Evolutionary conservation across 1,284 basidiomycete genomes (phyloP).

Genomic region (Sanghuangporus sanghuang): DNA sequence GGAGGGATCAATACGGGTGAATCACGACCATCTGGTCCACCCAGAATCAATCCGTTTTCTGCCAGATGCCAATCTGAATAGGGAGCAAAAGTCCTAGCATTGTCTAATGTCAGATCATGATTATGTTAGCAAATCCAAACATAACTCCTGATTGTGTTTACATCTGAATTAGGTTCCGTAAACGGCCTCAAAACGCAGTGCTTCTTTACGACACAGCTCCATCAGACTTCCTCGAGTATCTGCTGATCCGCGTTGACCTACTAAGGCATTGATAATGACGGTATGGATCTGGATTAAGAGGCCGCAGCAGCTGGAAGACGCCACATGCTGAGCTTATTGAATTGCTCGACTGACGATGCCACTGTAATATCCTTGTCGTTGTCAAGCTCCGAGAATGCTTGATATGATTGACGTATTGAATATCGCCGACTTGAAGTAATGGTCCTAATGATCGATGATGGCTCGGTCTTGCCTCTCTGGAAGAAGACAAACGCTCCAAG

Average conservation of each 20-base stretch:
- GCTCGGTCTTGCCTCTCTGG: too few species aligned
- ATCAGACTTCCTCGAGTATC: too few species aligned
- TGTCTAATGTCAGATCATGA: background rate
- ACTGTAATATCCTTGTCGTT: background rate
- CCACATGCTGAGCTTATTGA: background rate
- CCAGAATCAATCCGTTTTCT: background rate
- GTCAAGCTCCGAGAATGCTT: background rate
- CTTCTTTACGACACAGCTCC: too few species aligned
- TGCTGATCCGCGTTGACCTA: background rate
- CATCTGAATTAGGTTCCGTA: too few species aligned
- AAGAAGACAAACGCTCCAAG: too few species aligned
- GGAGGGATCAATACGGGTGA: slow-evolving; percentile 1
- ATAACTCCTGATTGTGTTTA: too few species aligned
- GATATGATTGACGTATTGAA: too few species aligned
- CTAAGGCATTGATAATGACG: slow-evolving; percentile 18
- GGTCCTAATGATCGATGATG: too few species aligned
- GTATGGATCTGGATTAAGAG: slow-evolving; percentile 23
- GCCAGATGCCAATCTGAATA: background rate
- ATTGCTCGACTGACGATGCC: background rate
- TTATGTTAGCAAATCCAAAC: too few species aligned
- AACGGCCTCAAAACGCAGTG: too few species aligned
- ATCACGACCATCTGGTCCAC: background rate
- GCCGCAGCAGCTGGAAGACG: background rate
- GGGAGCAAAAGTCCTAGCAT: background rate
- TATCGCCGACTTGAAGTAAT: too few species aligned